Base-by-base conservation (phyloP, 306 rosid species). In the Quercus bicolor region DNA sequence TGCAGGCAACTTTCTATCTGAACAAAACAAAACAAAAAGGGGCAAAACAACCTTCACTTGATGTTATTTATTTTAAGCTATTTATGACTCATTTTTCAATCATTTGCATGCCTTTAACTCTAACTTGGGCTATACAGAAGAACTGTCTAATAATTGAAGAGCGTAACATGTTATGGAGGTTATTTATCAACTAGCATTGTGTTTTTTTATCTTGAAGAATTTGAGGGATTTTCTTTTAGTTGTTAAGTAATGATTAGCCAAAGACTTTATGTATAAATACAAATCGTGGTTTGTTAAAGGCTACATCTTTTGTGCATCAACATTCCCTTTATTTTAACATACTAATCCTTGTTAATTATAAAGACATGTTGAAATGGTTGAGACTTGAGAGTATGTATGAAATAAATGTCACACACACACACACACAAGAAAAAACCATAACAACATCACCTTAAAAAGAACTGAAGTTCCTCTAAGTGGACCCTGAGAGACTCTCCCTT, bases 401-500 rank as follows among this genome's bases (percentile, higher is more conserved):
- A 33, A 66, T 66, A 33, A 6, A 18, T 15, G 11, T 21, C 21
- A 15, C 43, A n/a, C 23, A 34, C 40, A 34, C 40, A 33, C 37
- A 33, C 37, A 16, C 2, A 16, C n/a, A 0, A 24, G 2, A 28
- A 66, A 45, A 64, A 16, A 37, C 2, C 40, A 34, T 34, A 66
- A 66, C 14, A 23, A 61, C 14, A 54, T 33, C 61, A 92, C 98
- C 97, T 92, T 94, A 78, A 94, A 92, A 84, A 91, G 70, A 79
- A 94, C 87, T 1, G 97, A 78, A 37, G 91, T 87, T 29, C 96
- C 95, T 70, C 68, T 82, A 75, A 82, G 84, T n/a, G 91, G 87
- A 78, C 98, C 97, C 81, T 85, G 88, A 59, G 97, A 88, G 65
- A 94, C 91, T 79, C 97, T 94, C 51, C 98, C 98, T 81, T 92